Percentiles rank a stretch among this genome's conserved stretches.
These are phyloP conservation scores for Starmerella stigmatis DNA, from an alignment of 805 yeast species.

Conservation along the genomic window DNA sequence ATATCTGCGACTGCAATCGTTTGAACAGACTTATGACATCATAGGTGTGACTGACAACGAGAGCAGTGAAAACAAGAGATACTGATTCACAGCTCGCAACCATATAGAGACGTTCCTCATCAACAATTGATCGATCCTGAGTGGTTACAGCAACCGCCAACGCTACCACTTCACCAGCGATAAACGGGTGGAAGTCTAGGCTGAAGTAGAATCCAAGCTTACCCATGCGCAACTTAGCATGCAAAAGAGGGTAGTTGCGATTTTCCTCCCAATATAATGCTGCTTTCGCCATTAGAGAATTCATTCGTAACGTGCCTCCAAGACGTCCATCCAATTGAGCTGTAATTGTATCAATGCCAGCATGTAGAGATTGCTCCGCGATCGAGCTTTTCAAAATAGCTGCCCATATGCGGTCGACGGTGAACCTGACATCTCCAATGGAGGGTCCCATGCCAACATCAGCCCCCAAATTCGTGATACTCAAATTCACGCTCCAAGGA, in stretches of 20 bases:
- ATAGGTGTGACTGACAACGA: slow-evolving; percentile 71
- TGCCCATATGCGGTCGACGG: slow-evolving; percentile 54
- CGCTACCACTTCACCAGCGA: slow-evolving; percentile 45
- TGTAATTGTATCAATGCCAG: slow-evolving; percentile 45
- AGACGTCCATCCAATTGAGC: slow-evolving; percentile 65
- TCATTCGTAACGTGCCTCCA: slow-evolving; percentile 53
- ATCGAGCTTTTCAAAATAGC: slow-evolving; percentile 53
- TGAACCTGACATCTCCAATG: slow-evolving; percentile 52
- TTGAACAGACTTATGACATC: slow-evolving; percentile 50
- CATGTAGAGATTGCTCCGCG: slow-evolving; percentile 60
- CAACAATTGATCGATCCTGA: slow-evolving; percentile 34
- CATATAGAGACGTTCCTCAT: slow-evolving; percentile 45
- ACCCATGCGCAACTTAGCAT: slow-evolving; percentile 47
- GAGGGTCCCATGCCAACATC: slow-evolving; percentile 75
- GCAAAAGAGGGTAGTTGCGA: slow-evolving; percentile 55
- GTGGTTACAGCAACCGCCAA: slow-evolving; percentile 54
- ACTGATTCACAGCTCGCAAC: slow-evolving; percentile 37
- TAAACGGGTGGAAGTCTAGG: slow-evolving; percentile 78
- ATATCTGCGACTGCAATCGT: slow-evolving; percentile 21
- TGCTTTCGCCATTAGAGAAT: slow-evolving; percentile 45
- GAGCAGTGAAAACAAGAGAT: slow-evolving; percentile 62
- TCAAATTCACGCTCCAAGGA: slow-evolving; percentile 61
- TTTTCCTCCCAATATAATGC: slow-evolving; percentile 60
- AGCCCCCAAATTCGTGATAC: slow-evolving; percentile 43
- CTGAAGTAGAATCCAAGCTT: slow-evolving; percentile 51